Percentiles rank a stretch among this genome's conserved stretches.
Evolutionary conservation across 2,329 filamentous ascomycete genomes (phyloP).

Genomic region (Trichoderma gracile): DNA sequence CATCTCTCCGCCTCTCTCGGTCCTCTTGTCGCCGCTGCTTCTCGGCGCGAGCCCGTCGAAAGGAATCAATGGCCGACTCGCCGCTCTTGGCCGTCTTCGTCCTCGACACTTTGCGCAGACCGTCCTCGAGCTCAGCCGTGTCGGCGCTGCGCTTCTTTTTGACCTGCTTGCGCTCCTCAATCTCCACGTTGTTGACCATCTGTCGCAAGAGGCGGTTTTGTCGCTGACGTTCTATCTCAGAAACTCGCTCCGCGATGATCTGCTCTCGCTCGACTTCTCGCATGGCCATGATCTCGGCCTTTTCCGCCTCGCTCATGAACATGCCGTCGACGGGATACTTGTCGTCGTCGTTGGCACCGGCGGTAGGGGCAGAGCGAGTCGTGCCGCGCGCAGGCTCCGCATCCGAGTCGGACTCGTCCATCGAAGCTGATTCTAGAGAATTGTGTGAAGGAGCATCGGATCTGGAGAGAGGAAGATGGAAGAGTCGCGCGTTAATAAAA

Average conservation of each 20-base stretch:
- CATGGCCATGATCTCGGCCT: constrained; percentile 77
- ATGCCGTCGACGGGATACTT: constrained; percentile 87
- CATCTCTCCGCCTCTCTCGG: constrained; percentile 61
- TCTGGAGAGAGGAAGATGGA: constrained; percentile 49
- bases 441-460: constrained; percentile 64
- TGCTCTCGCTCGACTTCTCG: constrained; percentile 90
- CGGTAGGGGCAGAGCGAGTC: constrained; percentile 42
- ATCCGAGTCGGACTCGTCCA: constrained; percentile 82
- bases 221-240: constrained; percentile 76
- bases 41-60: constrained; percentile 62
- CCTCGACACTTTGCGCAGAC: constrained; percentile 68
- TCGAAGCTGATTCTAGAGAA: constrained; percentile 79
- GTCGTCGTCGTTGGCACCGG: constrained; percentile 59
- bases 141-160: constrained; percentile 77
- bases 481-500: constrained; percentile 24
- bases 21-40: constrained; percentile 55
- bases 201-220: constrained; percentile 82
- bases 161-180: constrained; percentile 54
- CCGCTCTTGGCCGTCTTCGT: constrained; percentile 57
- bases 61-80: constrained; percentile 68
- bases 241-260: constrained; percentile 82
- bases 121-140: constrained; percentile 76
- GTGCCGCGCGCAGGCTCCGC: constrained; percentile 48
- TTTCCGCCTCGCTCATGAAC: constrained; percentile 72
- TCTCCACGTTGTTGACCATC: constrained; percentile 68